Evolutionary conservation across 768 basidiomycete genomes (phyloP).

Genomic region (Rhodotorula paludigena): DNA sequence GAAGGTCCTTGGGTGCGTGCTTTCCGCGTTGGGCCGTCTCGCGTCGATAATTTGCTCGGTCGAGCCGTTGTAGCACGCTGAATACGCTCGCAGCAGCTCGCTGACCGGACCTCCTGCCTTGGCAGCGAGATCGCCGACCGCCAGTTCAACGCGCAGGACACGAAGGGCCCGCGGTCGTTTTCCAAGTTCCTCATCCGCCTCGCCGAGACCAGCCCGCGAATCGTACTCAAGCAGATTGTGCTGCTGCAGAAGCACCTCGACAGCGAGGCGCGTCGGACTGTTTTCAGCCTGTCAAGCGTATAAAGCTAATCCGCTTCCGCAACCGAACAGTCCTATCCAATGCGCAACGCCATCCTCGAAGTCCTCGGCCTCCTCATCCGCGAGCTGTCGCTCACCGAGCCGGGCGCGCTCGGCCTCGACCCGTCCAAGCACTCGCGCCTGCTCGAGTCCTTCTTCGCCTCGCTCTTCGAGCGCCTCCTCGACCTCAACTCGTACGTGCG

Average conservation of each 20-base stretch:
- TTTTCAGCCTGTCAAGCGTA: background rate
- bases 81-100: no score
- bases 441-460: constrained; percentile 66
- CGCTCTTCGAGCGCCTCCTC: constrained; percentile 47
- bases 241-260: constrained; percentile 79
- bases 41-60: no score
- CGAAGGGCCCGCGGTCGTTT: constrained; percentile 79
- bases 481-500: constrained; percentile 89
- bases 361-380: constrained; percentile 77
- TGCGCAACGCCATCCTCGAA: constrained; percentile 91
- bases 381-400: constrained; percentile 63
- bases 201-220: constrained; percentile 70
- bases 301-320: background rate
- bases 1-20: constrained; percentile 65
- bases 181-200: constrained; percentile 75
- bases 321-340: constrained; percentile 76
- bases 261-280: constrained; percentile 62
- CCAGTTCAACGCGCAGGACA: constrained; percentile 72
- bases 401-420: constrained; percentile 49
- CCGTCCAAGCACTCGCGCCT: constrained; percentile 51
- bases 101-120: constrained; percentile 19
- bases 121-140: constrained; percentile 73
- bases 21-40: no score
- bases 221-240: constrained; percentile 83
- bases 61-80: background rate